Base-by-base conservation (phyloP, 805 yeast species). In the Candida insectorum region DNA sequence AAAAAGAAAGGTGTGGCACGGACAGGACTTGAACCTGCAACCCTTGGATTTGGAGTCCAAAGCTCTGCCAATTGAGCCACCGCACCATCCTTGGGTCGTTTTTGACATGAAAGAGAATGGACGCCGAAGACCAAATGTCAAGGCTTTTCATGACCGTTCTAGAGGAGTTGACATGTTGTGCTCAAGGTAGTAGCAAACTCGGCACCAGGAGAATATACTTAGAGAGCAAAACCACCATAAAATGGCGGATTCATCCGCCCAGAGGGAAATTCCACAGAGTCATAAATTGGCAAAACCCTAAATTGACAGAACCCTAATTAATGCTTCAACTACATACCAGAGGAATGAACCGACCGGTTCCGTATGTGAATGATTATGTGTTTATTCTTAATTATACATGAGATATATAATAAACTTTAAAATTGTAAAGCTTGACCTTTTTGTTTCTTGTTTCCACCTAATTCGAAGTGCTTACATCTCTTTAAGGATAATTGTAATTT, bases 381-480 rank as follows among this genome's bases (percentile, higher is more conserved):
- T 30, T 30, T 30, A 30, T 31, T 31, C 34, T 31, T 33, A 33
- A 33, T 11, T 33, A 33, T 33, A 33, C 36, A 33, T 33, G 36
- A n/a, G n/a, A 28, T 35, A 35, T 35, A 35, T 25, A 22, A 39
- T 34, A 37, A 33, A 52, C 56, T 48, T 84, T 84, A 93, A 77
- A 93, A 93, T 81, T 93, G 98, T 75, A 93, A 83, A 74, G 98
- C 98, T 78, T 87, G 96, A 75, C 98, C 99, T 88, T 93, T 93
- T 79, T 93, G 97, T 79, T 93, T 93, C 86, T 85, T 93, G 82
- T 93, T 98, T 81, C 99, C 98, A 83, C 98, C 98, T 70, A 93
- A 88, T 81, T 93, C 99, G 75, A 93, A 93, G 80, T 93, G 98
- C 93, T 93, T 93, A 84, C 97, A 93, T 82, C 98, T 87, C 93